Percentiles rank a stretch among this genome's conserved stretches.
Conservation (phyloP, 371 early-diverging fungal species). For the Mortierella sp. region DNA sequence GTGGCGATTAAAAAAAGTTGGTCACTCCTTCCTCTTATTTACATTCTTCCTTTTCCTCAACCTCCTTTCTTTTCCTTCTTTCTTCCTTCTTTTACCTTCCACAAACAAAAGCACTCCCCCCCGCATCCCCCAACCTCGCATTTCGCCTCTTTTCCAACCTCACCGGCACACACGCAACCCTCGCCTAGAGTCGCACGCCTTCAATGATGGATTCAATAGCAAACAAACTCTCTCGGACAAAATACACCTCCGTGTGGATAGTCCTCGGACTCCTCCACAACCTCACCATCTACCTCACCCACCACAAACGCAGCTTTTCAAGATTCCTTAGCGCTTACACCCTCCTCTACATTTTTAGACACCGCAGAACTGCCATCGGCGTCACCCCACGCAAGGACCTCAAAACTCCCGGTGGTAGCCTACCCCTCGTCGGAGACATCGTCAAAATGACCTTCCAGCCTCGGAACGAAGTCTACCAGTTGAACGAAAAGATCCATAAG, state of each 20-base stretch:
- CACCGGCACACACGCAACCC: background rate
- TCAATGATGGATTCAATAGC: background rate
- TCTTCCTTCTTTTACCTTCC: background rate
- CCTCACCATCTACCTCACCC: background rate
- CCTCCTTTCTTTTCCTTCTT: background rate
- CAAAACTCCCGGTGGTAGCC: slow-evolving; percentile 23
- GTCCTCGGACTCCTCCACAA: background rate
- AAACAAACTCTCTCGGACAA: background rate
- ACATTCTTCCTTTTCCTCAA: background rate
- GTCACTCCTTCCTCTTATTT: background rate
- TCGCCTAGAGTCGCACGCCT: background rate
- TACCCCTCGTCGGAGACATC: slow-evolving; percentile 42
- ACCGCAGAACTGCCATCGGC: slow-evolving; percentile 36
- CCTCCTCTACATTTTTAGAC: slow-evolving; percentile 31
- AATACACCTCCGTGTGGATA: background rate
- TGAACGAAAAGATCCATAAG: slow-evolving; percentile 25
- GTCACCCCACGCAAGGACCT: slow-evolving; percentile 36
- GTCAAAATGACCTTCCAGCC: slow-evolving; percentile 24
- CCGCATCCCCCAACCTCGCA: too few species aligned
- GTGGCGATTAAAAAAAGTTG: background rate
- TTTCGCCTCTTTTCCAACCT: background rate
- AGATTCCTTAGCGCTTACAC: slow-evolving; percentile 23
- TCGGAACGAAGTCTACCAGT: slow-evolving; percentile 24
- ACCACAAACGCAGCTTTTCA: slow-evolving; percentile 20
- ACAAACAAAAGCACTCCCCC: too few species aligned